A percentile compares a stretch with the other conserved stretches of the same genome.
Evolutionary conservation across 768 basidiomycete species (phyloP).

Genomic region (Termitomyces sp.): DNA sequence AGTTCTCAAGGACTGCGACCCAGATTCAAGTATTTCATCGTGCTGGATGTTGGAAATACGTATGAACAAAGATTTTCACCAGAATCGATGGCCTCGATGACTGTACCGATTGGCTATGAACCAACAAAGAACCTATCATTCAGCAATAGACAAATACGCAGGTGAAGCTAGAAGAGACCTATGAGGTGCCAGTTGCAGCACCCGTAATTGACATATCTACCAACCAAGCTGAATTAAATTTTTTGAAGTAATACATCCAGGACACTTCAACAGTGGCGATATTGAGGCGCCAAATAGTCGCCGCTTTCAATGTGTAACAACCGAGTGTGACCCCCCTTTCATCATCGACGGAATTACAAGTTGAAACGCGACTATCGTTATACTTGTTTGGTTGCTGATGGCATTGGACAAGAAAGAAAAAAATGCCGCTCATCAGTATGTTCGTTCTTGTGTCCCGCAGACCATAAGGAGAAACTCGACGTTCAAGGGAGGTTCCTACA

Average conservation of each 20-base stretch:
- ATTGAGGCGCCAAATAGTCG: background rate
- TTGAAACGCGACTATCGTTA: background rate
- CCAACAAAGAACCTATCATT: background rate
- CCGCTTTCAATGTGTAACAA: too few species aligned
- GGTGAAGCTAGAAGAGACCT: too few species aligned
- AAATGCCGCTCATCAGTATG: too few species aligned
- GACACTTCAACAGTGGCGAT: too few species aligned
- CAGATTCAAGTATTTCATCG: background rate
- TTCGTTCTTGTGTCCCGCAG: background rate
- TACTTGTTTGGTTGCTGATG: background rate
- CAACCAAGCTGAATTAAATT: too few species aligned
- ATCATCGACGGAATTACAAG: background rate
- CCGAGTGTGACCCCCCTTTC: background rate
- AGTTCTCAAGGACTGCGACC: background rate
- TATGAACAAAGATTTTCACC: background rate
- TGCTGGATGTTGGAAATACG: background rate
- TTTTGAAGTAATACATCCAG: too few species aligned
- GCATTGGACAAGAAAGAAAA: background rate
- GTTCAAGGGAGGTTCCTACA: background rate
- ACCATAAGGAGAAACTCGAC: background rate
- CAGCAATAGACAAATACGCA: background rate
- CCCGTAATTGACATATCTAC: background rate
- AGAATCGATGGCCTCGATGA: too few species aligned
- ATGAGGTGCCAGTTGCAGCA: too few species aligned
- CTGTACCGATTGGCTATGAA: too few species aligned